Base-by-base conservation (phyloP, 495 filamentous ascomycete genomes). In the Penicillium argentinense region DNA sequence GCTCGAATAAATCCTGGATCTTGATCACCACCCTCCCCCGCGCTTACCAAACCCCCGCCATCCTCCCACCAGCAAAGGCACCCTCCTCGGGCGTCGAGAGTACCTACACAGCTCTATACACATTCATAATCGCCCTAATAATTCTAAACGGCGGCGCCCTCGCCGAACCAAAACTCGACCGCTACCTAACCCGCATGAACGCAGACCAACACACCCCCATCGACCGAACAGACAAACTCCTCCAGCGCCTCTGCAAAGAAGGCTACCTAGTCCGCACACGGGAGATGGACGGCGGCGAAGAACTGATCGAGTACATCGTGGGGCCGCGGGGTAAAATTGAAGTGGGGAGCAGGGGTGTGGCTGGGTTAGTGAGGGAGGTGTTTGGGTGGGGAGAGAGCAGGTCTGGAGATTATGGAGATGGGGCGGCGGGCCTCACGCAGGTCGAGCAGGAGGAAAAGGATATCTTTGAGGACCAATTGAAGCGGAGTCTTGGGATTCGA, bases 241-340 rank as follows among this genome's bases (percentile, higher is more conserved):
- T 98, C 7, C 75, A 83, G 48, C 79, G 82, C 32, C 85, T 97
- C 68, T 72, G 82, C 34, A 87, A 77, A 48, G 88, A 97, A 32
- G 88, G 88, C 0, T 98, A 97, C 57, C 66, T 98, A 1, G 72
- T 87, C 19, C 86, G 80, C 46, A 75, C 82, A n/a, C 76, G 79
- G 37, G 86, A 91, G 41, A 71, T 74, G 59, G 78, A 79, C 25
- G 71, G 75, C 1, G 85, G 83, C n/a, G 87, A 91, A 16, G 89
- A 95, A 46, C 64, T 76, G 4, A 76, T 88, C 8, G 87, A 86
- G 39, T 96, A 83, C 71, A 79, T 86, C 47, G 77, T 95, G 19
- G 91, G 90, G 3, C 85, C 88, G 23, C 75, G 93, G 25, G 93
- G 90, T 11, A 96, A 88, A 68, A 72, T 88, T 9, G 93, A 98